Conservation (phyloP, 768 basidiomycete species). For the Suillus occidentalis region DNA sequence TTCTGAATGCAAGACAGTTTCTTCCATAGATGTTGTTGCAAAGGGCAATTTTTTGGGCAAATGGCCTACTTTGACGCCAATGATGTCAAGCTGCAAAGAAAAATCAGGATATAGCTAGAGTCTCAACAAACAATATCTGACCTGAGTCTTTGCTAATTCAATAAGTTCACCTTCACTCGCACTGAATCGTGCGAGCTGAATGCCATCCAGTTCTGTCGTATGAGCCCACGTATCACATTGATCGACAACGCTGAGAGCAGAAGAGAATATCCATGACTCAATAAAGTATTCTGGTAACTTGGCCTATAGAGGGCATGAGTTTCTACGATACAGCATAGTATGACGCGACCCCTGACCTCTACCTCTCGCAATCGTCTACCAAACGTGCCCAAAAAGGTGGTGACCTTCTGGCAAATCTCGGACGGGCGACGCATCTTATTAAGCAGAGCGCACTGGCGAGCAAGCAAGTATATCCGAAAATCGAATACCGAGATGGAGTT, state of each 20-base stretch:
- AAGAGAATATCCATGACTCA: conserved; percentile 93
- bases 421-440: conserved; percentile 64
- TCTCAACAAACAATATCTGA: conserved; percentile 30
- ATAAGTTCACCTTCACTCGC: conserved; percentile 87
- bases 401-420: conserved; percentile 71
- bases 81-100: conserved; percentile 68
- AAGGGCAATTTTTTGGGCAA: conserved; percentile 77
- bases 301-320: conserved; percentile 35
- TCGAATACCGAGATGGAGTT: conserved; percentile 94
- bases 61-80: conserved; percentile 74
- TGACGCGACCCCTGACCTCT: conserved; percentile 49
- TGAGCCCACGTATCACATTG: conserved; percentile 74
- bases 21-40: conserved; percentile 43
- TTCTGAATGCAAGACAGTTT: conserved; percentile 14
- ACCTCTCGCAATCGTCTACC: conserved; percentile 72
- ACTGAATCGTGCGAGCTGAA: conserved; percentile 51
- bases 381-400: conserved; percentile 75
- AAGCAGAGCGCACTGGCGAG: conserved; percentile 78
- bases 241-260: conserved; percentile 79
- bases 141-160: conserved; percentile 88
- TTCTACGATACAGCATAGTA: conserved; percentile 7
- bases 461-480: conserved; percentile 87
- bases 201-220: conserved; percentile 44
- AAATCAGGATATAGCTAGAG: conserved; percentile 5
- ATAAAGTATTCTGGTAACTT: conserved; percentile 71